Evolutionary conservation across 331 rosid genomes (phyloP).

Genomic region (Erythrophleum ivorense): DNA sequence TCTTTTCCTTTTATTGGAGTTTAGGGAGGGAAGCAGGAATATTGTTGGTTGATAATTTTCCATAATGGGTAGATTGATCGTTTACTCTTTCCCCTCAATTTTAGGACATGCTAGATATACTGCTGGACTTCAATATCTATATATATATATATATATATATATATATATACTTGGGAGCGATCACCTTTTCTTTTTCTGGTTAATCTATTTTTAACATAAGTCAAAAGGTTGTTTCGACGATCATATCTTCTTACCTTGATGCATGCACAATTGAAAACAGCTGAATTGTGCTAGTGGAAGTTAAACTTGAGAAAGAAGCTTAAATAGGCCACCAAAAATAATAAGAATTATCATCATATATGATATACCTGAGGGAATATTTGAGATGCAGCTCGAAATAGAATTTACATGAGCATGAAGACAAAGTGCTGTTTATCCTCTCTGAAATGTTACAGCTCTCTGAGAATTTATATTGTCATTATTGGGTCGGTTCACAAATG

Average conservation of each 20-base stretch:
- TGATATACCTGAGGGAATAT: constrained; percentile 1
- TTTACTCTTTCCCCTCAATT: not conserved
- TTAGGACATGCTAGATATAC: constrained; percentile 8
- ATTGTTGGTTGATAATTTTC: no score
- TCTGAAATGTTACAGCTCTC: constrained; percentile 2
- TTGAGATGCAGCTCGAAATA: not conserved
- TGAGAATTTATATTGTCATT: not conserved
- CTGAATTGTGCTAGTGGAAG: not conserved
- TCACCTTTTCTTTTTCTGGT: not conserved
- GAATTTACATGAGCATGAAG: not conserved
- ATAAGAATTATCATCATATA: not conserved
- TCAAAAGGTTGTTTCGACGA: not conserved
- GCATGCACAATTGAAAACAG: not conserved
- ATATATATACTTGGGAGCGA: not conserved
- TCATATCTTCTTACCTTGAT: constrained; percentile 10
- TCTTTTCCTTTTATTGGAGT: no score
- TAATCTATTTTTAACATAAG: not conserved
- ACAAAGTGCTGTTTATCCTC: constrained; percentile 3
- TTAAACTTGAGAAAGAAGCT: not conserved
- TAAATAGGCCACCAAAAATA: not conserved
- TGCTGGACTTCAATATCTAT: not conserved
- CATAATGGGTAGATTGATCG: not conserved
- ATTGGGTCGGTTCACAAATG: constrained; percentile 27
- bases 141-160: not conserved
- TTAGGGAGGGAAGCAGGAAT: no score